A percentile compares a stretch with the other conserved stretches of the same genome.
These are phyloP conservation scores for Talaromyces trachyspermus DNA, from an alignment of 495 filamentous ascomycete species.

Conservation along the genomic window DNA sequence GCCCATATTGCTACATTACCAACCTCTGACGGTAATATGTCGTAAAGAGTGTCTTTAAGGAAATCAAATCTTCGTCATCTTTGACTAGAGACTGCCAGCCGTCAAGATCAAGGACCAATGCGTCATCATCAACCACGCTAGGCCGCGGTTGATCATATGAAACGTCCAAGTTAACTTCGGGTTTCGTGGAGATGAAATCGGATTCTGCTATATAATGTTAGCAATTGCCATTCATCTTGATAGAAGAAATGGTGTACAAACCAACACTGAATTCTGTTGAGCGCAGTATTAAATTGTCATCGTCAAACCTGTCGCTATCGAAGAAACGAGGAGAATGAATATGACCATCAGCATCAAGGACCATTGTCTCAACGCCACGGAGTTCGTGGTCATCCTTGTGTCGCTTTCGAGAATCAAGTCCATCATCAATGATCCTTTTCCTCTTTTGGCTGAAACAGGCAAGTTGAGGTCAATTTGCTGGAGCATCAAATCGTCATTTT, in stretches of 20 bases:
- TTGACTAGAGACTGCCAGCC: slow-evolving; percentile 73
- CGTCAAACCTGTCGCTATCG: not conserved
- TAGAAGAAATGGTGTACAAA: not conserved
- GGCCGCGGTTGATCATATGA: slow-evolving; percentile 53
- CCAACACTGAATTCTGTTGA: not conserved
- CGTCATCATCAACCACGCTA: slow-evolving; percentile 61
- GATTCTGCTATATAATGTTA: not conserved
- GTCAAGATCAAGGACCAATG: slow-evolving; percentile 61
- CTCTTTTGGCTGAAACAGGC: slow-evolving; percentile 53
- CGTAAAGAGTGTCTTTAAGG: slow-evolving; percentile 43
- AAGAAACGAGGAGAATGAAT: not conserved
- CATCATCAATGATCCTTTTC: slow-evolving; percentile 54
- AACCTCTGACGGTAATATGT: slow-evolving; percentile 43
- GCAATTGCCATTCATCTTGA: not conserved
- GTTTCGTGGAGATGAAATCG: slow-evolving; percentile 2
- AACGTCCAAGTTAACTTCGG: slow-evolving; percentile 51
- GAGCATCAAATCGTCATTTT: slow-evolving; percentile 2
- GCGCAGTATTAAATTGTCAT: not conserved
- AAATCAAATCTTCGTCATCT: slow-evolving; percentile 67
- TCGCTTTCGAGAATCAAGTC: slow-evolving; percentile 55
- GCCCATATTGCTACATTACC: slow-evolving; percentile 71
- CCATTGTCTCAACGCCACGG: slow-evolving; percentile 51
- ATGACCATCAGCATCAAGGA: not conserved
- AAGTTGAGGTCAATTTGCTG: slow-evolving; percentile 11
- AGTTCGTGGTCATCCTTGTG: slow-evolving; percentile 72